These are phyloP conservation scores for Phaeodactylum tricornutum DNA, from an alignment of 108 stramenopile genomes.

Conservation along the genomic window DNA sequence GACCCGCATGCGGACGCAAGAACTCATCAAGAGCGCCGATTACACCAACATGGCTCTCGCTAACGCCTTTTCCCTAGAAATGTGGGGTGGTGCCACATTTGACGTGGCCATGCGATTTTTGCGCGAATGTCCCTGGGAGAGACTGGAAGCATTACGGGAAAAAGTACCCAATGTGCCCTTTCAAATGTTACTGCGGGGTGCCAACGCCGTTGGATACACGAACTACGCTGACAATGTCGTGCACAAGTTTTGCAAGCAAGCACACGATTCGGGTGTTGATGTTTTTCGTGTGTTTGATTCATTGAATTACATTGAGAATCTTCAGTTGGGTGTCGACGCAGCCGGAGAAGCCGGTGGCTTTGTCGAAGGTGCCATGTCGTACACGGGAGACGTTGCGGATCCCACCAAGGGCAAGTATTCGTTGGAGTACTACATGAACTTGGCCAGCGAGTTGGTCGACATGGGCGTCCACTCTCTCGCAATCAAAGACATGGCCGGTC, in stretches of 20 bases:
- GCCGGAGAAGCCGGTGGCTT: constrained; percentile 86
- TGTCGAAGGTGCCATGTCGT: constrained; percentile 87
- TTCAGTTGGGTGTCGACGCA: constrained; percentile 91
- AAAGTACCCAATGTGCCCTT: constrained; percentile 87
- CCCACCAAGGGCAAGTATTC: constrained; percentile 73
- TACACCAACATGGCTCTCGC: constrained; percentile 57
- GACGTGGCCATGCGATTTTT: constrained; percentile 94
- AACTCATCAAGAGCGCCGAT: constrained; percentile 75
- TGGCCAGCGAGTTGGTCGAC: constrained; percentile 58
- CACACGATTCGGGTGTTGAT: constrained; percentile 86
- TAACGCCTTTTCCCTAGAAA: constrained; percentile 85
- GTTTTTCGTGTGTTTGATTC: constrained; percentile 97
- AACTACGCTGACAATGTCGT: constrained; percentile 64
- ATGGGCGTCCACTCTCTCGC: constrained; percentile 83
- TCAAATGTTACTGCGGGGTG: constrained; percentile 94
- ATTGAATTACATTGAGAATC: constrained; percentile 91
- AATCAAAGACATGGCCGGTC: constrained; percentile 96
- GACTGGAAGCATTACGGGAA: constrained; percentile 55
- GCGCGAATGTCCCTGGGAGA: constrained; percentile 93
- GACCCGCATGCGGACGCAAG: constrained; percentile 83
- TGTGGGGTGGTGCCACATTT: constrained; percentile 97
- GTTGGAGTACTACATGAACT: constrained; percentile 88
- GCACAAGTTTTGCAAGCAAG: constrained; percentile 83
- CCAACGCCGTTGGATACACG: constrained; percentile 97
- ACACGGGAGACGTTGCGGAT: constrained; percentile 90